These are phyloP conservation scores for Cladophialophora chaetospira DNA, from an alignment of 2,329 filamentous ascomycete species.

Conservation along the genomic window DNA sequence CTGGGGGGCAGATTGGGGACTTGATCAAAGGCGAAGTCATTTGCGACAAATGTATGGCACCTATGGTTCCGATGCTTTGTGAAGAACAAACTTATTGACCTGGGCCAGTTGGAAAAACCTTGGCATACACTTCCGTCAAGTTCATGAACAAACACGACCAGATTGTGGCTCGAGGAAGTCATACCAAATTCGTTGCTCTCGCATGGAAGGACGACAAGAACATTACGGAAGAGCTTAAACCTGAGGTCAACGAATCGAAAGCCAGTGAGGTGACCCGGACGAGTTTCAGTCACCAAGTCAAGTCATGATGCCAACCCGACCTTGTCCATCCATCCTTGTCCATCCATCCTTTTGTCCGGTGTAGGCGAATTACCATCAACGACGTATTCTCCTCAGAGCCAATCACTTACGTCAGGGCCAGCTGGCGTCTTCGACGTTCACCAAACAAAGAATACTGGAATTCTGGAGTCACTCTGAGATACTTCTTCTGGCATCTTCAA, in stretches of 20 bases:
- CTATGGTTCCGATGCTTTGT: too few species aligned
- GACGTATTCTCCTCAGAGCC: too few species aligned
- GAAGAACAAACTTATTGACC: constrained; percentile 1
- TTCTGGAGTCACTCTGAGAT: too few species aligned
- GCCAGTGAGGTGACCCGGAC: constrained; percentile 23
- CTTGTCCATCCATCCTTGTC: too few species aligned
- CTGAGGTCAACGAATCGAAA: constrained; percentile 34
- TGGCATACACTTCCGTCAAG: constrained; percentile 64
- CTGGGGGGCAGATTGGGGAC: constrained; percentile 65
- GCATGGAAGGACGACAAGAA: constrained; percentile 66
- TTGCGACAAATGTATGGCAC: constrained; percentile 63
- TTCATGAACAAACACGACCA: constrained; percentile 63
- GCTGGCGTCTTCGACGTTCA: too few species aligned
- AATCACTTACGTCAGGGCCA: too few species aligned
- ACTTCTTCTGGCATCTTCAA: too few species aligned
- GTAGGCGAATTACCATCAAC: too few species aligned
- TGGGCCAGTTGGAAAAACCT: constrained; percentile 61
- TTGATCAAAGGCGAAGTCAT: constrained; percentile 61
- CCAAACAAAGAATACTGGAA: too few species aligned
- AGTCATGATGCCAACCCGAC: too few species aligned
- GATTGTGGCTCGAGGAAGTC: constrained; percentile 65
- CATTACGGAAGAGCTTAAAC: constrained; percentile 59
- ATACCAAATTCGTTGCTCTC: constrained; percentile 65
- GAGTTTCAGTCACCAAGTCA: constrained; percentile 9
- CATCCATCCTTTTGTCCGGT: too few species aligned